phyloP scores from a whole-genome alignment of 2,329 filamentous ascomycete genomes.

The Aschersonia sp. region DNA sequence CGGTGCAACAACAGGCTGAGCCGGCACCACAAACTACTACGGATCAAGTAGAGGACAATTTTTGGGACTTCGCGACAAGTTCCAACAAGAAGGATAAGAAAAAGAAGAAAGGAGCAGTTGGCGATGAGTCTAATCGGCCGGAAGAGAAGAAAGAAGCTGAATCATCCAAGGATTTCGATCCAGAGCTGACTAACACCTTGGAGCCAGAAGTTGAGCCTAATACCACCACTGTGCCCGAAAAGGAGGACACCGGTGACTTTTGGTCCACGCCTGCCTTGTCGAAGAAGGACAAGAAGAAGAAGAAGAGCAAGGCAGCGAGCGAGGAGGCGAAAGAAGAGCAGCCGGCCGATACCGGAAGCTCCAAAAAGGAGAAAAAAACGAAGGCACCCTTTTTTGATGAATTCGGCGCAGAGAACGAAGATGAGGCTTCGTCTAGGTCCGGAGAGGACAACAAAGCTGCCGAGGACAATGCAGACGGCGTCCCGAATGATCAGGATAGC shows the following conservation, averaged over 20 bases:
- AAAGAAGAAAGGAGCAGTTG: slow-evolving; percentile 10
- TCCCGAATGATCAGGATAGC: too few species aligned
- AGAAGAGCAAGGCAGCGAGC: slow-evolving; percentile 7
- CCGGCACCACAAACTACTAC: not conserved
- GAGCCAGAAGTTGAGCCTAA: slow-evolving; percentile 8
- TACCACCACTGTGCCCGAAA: not conserved
- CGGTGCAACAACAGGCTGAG: not conserved
- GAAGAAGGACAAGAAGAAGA: slow-evolving; percentile 9
- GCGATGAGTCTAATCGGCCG: slow-evolving; percentile 5
- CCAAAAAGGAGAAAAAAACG: slow-evolving; percentile 8
- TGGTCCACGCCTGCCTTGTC: not conserved
- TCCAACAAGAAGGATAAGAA: slow-evolving; percentile 17
- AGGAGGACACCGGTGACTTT: not conserved
- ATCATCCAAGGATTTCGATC: not conserved
- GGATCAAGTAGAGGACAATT: slow-evolving; percentile 14
- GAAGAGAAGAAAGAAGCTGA: too few species aligned
- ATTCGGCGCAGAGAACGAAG: not conserved
- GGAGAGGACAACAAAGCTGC: not conserved
- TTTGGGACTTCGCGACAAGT: slow-evolving; percentile 12
- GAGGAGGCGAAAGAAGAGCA: not conserved
- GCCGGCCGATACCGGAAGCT: not conserved
- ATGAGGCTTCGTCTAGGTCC: not conserved
- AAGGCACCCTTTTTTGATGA: slow-evolving; percentile 2
- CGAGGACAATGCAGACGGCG: not conserved
- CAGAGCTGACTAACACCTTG: not conserved